Evolutionary conservation across 148 eudicot genomes (phyloP), one percentile per base, ranked within the genome.

Genomic region (Heliosperma pusillum): DNA sequence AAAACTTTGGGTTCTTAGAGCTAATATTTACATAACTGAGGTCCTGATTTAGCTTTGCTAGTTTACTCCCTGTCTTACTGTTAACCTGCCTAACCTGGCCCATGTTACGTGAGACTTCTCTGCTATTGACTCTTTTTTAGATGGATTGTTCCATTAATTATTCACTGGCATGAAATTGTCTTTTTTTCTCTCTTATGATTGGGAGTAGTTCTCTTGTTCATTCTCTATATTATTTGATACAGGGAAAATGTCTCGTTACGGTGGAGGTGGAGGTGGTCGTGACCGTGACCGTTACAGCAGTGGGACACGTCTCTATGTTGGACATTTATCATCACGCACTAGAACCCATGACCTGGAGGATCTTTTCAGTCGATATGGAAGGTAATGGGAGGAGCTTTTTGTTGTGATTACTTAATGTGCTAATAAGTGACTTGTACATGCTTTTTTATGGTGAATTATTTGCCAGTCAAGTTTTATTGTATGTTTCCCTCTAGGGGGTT

Each of bases 251-350:
- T 88, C 90, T 82, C 52, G 64, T 59, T 22, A 59, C 15, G 87
- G 83, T 40, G 66, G 81, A 52, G 89, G 84, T 30, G 87, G 86
- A 21, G 67, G 80, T 60, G 70, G 52, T 22, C 45, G 77, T 12
- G 69, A 61, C 22, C 75, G 81, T 78, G 81, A 79, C 24, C 70
- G 80, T 21, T 72, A 80, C 58, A 73, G 74, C 58, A 83, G 86
- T 74, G 81, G 66, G 57, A 87, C 97, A 8, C 97, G 97, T 17
- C 96, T 93, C 80, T 93, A 93, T 84, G 98, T 93, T 79, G 98
- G 98, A 30, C 98, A 81, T 80, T 76, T 93, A 78, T 89, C 97
- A 62, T 84, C 97, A 21, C 82, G 95, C 60, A 93, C 98, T 3
- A 86, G 98, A 53, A 84, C 91, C 25, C 90, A 93, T 71, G 98